Evolutionary conservation across 257 asterid genomes (phyloP).

Genomic region (Jacaranda mimosifolia): DNA sequence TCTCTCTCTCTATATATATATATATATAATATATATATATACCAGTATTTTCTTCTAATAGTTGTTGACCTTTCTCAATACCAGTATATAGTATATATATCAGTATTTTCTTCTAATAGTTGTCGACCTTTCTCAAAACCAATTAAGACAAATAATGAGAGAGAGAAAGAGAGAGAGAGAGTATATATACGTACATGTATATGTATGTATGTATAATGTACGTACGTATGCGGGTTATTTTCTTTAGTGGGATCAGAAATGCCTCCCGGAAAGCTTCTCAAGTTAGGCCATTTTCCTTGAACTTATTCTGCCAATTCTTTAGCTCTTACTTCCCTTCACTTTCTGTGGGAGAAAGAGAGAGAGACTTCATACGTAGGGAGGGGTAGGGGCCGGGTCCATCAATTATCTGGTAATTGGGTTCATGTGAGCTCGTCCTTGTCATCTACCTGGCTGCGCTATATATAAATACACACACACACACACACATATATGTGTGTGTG

Average conservation of each 20-base stretch:
- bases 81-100: too few relatives aligned
- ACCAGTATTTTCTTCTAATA: too few relatives aligned
- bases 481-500: neutral
- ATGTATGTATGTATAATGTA: neutral
- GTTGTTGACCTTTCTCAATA: too few relatives aligned
- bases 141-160: neutral
- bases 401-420: constrained; percentile 64
- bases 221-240: constrained; percentile 21
- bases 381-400: constrained; percentile 52
- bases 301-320: constrained; percentile 41
- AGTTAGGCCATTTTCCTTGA: constrained; percentile 57
- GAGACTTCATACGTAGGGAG: constrained; percentile 34
- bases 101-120: constrained; percentile 30
- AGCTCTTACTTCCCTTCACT: neutral
- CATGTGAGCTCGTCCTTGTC: constrained; percentile 84
- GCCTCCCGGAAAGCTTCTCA: constrained; percentile 63
- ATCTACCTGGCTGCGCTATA: constrained; percentile 35
- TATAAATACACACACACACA: neutral
- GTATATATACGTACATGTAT: constrained; percentile 8
- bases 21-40: too few relatives aligned
- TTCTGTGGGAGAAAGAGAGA: constrained; percentile 9
- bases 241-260: constrained; percentile 37
- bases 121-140: constrained; percentile 46
- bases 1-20: too few relatives aligned
- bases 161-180: constrained; percentile 40